These are phyloP conservation scores for Irpex rosettiformis DNA, from an alignment of 1,284 basidiomycete species.

Conservation along the genomic window DNA sequence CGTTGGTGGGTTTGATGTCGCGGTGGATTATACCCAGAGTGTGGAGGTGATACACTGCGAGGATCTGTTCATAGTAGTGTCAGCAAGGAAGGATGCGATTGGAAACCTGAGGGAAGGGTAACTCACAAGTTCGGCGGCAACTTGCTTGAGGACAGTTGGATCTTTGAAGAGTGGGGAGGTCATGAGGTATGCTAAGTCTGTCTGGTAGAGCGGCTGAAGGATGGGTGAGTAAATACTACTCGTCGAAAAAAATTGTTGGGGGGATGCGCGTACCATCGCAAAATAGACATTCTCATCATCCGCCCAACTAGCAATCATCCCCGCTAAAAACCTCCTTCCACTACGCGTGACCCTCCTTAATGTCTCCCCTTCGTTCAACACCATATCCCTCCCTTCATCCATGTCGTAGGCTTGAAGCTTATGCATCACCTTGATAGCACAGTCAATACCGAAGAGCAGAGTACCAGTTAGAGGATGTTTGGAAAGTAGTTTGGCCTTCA, in stretches of 20 bases:
- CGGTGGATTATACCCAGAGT: slow-evolving; percentile 35
- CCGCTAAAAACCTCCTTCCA: not conserved
- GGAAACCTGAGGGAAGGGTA: not conserved
- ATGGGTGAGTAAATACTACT: not conserved
- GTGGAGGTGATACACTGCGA: slow-evolving; percentile 37
- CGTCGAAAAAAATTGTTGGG: not conserved
- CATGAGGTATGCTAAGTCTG: not conserved
- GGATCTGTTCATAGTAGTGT: slow-evolving; percentile 14
- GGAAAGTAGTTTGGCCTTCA: too few species aligned
- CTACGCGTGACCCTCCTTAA: not conserved
- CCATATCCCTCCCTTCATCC: not conserved
- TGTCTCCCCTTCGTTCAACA: not conserved
- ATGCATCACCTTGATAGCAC: slow-evolving; percentile 10
- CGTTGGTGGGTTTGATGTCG: slow-evolving; percentile 54
- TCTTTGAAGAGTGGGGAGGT: not conserved
- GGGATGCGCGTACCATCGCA: slow-evolving; percentile 5
- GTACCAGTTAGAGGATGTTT: too few species aligned
- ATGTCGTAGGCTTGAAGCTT: slow-evolving; percentile 3
- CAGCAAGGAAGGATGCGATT: not conserved
- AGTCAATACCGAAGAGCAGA: too few species aligned
- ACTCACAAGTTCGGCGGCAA: slow-evolving; percentile 3
- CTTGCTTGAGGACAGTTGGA: not conserved
- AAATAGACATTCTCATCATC: slow-evolving; percentile 7
- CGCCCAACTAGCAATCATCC: not conserved
- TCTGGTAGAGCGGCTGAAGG: not conserved